A percentile compares a stretch with the other conserved stretches of the same genome.
Evolutionary conservation across 2,329 filamentous ascomycete genomes (phyloP).

Genomic region (Aspergillus sp.): DNA sequence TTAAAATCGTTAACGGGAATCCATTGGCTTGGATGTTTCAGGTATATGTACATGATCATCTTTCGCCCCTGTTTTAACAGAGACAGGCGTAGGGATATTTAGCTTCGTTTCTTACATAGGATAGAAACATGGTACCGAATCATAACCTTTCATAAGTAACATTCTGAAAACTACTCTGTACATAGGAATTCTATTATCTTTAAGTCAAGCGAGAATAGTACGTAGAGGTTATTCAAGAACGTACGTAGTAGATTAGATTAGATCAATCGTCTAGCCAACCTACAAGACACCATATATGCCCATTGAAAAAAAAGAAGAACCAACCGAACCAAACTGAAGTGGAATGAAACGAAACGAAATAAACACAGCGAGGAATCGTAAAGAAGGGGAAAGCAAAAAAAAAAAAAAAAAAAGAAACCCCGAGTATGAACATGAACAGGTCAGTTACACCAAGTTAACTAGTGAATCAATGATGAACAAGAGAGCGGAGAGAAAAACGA

Average conservation of each 20-base stretch:
- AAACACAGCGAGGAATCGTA: not conserved
- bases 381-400: too few relatives aligned
- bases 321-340: too few relatives aligned
- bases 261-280: not conserved
- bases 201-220: not conserved
- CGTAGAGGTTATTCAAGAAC: not conserved
- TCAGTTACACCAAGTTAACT: not conserved
- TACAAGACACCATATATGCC: not conserved
- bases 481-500: not conserved
- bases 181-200: not conserved
- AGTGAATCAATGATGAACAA: not conserved
- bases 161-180: too few relatives aligned
- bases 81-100: too few relatives aligned
- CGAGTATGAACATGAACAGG: not conserved
- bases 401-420: not conserved
- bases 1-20: conserved; percentile 11
- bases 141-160: too few relatives aligned
- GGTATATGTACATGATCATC: not conserved
- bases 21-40: conserved; percentile 13
- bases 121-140: too few relatives aligned
- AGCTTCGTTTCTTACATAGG: too few relatives aligned
- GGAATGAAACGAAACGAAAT: not conserved
- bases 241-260: not conserved
- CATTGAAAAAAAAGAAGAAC: not conserved
- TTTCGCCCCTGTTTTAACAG: not conserved